Evolutionary conservation across 441 rosid species (phyloP).

Genomic region (Syzygium malaccense): DNA sequence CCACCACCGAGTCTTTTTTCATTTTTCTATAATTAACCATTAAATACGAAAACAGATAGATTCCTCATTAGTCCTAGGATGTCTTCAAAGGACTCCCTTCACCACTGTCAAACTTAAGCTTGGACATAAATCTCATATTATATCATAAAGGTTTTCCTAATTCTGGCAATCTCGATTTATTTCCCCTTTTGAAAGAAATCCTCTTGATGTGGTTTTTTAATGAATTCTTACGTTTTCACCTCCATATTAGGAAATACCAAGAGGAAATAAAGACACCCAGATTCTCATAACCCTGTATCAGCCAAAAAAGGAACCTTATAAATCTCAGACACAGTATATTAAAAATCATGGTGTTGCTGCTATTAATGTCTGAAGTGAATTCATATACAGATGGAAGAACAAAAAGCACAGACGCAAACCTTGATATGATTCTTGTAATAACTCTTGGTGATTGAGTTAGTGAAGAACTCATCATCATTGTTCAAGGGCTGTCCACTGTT

Average conservation of each 20-base stretch:
- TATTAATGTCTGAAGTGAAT: background rate
- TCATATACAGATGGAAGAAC: background rate
- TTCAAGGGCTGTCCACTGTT: conserved; percentile 9
- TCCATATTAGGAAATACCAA: background rate
- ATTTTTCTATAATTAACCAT: background rate
- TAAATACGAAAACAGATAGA: background rate
- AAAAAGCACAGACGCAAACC: conserved; percentile 6
- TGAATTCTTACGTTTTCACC: background rate
- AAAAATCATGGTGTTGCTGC: background rate
- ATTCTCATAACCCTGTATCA: background rate
- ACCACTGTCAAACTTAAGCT: background rate
- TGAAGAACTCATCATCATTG: conserved; percentile 23
- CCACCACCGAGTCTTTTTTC: background rate
- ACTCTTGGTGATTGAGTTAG: conserved; percentile 12
- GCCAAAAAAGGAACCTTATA: background rate
- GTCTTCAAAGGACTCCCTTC: background rate
- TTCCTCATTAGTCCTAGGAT: background rate
- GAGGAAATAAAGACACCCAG: background rate
- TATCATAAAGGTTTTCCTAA: background rate
- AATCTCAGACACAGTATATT: background rate
- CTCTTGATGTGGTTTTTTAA: background rate
- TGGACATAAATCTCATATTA: background rate
- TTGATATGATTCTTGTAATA: conserved; percentile 27
- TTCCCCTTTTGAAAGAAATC: background rate
- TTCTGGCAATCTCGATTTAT: background rate